Base-by-base conservation (phyloP, 495 filamentous ascomycete genomes). In the Elasticomyces elasticus region DNA sequence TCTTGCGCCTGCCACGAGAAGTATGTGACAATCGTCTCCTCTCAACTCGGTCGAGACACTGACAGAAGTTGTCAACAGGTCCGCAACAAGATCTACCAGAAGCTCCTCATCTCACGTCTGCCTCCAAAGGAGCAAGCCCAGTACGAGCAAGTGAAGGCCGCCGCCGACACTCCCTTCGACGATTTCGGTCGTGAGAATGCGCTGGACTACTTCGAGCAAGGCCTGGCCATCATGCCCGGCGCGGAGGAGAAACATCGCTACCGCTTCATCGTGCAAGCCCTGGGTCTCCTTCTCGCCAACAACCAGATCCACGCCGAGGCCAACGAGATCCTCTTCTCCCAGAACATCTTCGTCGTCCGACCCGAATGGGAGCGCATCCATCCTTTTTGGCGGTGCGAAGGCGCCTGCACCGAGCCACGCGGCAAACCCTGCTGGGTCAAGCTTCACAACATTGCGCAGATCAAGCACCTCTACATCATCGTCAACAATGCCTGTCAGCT, bases 391-490 rank as follows among this genome's bases (percentile, higher is more conserved):
- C 49, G 49, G 31, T 52, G 49, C 49, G 35, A 52, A 5, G 7
- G 24, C 49, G 4, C n/a, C 4, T 15, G 13, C 6, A 41, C 31
- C 35, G 22, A 52, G n/a, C 49, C 49, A 19, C 49, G 12, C 12
- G 31, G 24, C 15, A 17, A 12, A 25, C 49, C 49, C 7, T 52
- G 49, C 35, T 41, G 11, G n/a, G 13, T 52, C n/a, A 11, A 23
- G 31, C 24, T 52, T 24, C 49, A 52, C 49, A 52, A 52, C 23
- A 9, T 52, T 35, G 9, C 12, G 19, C 27, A 42, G 22, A 42
- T 52, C 49, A 52, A 52, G 49, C 49, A 52, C 35, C 13, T 52
- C 35, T 9, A 42, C 49, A 27, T 52, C 49, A 42, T 42, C 10
- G 33, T 52, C 35, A 11, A 25, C 20, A 40, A 52, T 24, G 22